Evolutionary conservation across 139 green algal genomes (phyloP).

Genomic region (Chlorokybus atmophyticus): DNA sequence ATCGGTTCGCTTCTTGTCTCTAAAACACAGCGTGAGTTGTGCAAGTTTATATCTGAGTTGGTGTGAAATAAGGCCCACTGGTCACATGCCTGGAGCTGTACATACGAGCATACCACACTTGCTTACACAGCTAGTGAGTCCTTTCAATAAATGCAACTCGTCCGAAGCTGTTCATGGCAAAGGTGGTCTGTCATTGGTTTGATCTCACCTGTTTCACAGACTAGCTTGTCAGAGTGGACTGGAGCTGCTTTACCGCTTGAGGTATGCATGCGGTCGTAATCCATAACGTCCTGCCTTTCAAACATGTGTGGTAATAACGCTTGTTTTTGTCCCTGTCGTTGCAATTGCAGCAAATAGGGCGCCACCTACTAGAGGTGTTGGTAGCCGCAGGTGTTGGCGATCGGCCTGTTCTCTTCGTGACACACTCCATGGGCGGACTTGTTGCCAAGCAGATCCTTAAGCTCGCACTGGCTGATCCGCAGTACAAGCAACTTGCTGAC

Average conservation of each 20-base stretch:
- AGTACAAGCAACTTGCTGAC: conserved; percentile 4
- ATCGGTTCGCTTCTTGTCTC: conserved; percentile 15
- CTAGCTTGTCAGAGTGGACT: conserved; percentile 19
- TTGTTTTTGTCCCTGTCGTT: too few species aligned
- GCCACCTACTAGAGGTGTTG: conserved; percentile 25
- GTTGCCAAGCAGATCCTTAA: conserved; percentile 36
- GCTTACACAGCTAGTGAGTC: too few species aligned
- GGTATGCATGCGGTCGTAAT: too few species aligned
- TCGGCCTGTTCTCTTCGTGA: conserved; percentile 35
- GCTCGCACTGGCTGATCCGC: conserved; percentile 4
- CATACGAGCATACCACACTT: too few species aligned
- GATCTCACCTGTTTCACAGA: too few species aligned
- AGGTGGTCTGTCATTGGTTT: too few species aligned
- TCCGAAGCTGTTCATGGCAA: too few species aligned
- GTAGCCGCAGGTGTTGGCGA: conserved; percentile 31
- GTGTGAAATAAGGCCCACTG: too few species aligned
- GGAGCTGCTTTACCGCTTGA: conserved; percentile 16
- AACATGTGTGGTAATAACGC: too few species aligned
- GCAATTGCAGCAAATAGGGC: conserved; percentile 27
- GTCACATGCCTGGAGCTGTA: too few species aligned
- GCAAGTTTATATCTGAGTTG: too few species aligned
- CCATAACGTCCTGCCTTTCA: not conserved
- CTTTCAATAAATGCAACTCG: too few species aligned
- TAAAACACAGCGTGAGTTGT: conserved; percentile 29
- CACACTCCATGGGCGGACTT: conserved; percentile 38